A percentile compares a stretch with the other conserved stretches of the same genome.
These are phyloP conservation scores for Neospermospora avenae DNA, from an alignment of 2,329 filamentous ascomycete species.

Conservation along the genomic window DNA sequence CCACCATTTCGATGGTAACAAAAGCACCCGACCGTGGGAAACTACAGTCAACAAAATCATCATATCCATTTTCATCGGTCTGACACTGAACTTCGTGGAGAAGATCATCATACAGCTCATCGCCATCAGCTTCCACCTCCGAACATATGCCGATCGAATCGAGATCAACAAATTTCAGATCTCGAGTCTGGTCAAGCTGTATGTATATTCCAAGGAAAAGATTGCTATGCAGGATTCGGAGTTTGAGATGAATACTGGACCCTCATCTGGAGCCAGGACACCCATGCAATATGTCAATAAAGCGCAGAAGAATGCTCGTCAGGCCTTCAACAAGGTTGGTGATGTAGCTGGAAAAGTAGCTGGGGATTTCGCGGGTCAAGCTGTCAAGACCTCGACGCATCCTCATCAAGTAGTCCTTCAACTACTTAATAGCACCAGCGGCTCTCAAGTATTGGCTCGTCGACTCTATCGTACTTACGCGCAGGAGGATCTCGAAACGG, in stretches of 20 bases:
- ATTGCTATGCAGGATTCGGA: conserved; percentile 73
- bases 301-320: conserved; percentile 69
- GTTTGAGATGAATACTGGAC: conserved; percentile 47
- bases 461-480: conserved; percentile 85
- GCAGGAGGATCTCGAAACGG: conserved; percentile 69
- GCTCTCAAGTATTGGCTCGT: conserved; percentile 80
- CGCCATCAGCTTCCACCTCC: conserved; percentile 85
- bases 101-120: conserved; percentile 96
- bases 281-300: conserved; percentile 68
- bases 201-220: conserved; percentile 59
- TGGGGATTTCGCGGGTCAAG: conserved; percentile 83
- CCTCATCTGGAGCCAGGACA: conserved; percentile 54
- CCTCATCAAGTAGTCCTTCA: conserved; percentile 81
- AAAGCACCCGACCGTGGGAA: conserved; percentile 64
- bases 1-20: conserved; percentile 50
- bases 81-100: conserved; percentile 78
- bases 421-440: conserved; percentile 66
- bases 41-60: conserved; percentile 79
- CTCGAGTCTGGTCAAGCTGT: conserved; percentile 61
- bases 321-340: conserved; percentile 75
- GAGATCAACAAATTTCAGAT: conserved; percentile 92
- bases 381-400: conserved; percentile 65
- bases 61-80: conserved; percentile 76
- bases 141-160: conserved; percentile 88
- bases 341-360: conserved; percentile 83